Conservation (phyloP, 257 asterid species). For the Lantana camara region DNA sequence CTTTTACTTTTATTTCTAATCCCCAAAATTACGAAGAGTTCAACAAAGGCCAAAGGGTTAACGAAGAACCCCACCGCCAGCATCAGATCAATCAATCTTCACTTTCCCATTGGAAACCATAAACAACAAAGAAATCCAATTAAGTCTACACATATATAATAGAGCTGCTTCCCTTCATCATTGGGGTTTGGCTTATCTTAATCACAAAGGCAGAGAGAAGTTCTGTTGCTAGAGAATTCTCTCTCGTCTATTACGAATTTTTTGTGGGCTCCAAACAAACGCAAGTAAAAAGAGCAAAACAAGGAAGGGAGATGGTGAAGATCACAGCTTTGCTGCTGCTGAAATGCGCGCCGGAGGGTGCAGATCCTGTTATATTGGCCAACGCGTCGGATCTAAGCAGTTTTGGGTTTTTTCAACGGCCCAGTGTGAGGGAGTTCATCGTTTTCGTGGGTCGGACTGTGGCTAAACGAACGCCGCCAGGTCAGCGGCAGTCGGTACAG, state of each 20-base stretch:
- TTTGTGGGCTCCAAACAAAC: neutral
- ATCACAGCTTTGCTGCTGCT: constrained; percentile 91
- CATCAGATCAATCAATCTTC: constrained; percentile 36
- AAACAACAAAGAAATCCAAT: constrained; percentile 16
- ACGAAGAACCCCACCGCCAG: constrained; percentile 9
- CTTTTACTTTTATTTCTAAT: neutral
- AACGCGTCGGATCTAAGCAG: constrained; percentile 72
- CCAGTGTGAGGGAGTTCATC: constrained; percentile 76
- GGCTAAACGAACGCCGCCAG: constrained; percentile 74
- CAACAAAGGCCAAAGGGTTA: constrained; percentile 13
- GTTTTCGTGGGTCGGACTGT: constrained; percentile 86
- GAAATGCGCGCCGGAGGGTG: constrained; percentile 58
- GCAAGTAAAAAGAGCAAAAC: neutral
- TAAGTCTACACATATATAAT: neutral
- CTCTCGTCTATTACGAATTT: neutral
- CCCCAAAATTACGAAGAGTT: neutral
- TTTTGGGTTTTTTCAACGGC: constrained; percentile 87
- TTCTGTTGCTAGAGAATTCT: neutral
- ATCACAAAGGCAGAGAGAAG: neutral
- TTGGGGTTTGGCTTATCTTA: neutral
- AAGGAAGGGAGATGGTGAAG: constrained; percentile 54
- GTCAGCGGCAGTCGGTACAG: constrained; percentile 91
- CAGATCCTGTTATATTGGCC: constrained; percentile 78
- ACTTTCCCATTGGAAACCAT: constrained; percentile 24
- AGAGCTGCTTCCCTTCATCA: neutral